These are phyloP conservation scores for Trypanosoma platydactyli DNA, from an alignment of 208 protist species.

Conservation along the genomic window DNA sequence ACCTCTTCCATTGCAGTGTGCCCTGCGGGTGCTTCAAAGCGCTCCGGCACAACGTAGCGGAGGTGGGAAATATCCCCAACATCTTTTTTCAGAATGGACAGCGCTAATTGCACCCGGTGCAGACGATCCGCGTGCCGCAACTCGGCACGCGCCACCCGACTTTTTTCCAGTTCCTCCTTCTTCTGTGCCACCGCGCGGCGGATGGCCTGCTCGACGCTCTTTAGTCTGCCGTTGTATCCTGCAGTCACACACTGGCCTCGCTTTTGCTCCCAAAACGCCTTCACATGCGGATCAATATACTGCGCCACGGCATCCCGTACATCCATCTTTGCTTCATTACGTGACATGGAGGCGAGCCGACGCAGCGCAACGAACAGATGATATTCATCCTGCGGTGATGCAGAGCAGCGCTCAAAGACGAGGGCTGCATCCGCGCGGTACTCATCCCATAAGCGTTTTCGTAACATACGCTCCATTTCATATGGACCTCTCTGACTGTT, in stretches of 20 bases:
- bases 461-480: neutral
- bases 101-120: constrained; percentile 8
- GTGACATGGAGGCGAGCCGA: neutral
- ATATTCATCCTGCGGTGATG: neutral
- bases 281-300: constrained; percentile 11
- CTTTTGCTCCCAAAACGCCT: constrained; percentile 7
- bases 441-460: constrained; percentile 3
- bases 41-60: constrained; percentile 16
- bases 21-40: constrained; percentile 1
- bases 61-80: constrained; percentile 18
- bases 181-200: neutral
- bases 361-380: constrained; percentile 6
- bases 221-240: neutral
- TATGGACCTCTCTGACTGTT: neutral
- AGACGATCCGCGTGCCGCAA: constrained; percentile 11
- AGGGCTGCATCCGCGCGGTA: constrained; percentile 6
- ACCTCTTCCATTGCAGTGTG: neutral
- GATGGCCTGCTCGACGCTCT: constrained; percentile 10
- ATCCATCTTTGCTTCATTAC: neutral
- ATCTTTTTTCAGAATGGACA: constrained; percentile 8
- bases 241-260: neutral
- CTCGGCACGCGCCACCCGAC: neutral
- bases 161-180: neutral
- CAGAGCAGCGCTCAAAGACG: neutral
- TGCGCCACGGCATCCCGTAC: constrained; percentile 7